Percentiles rank a stretch among this genome's conserved stretches.
These are phyloP conservation scores for Aspergillus versicolor DNA, from an alignment of 2,329 filamentous ascomycete genomes.

Conservation along the genomic window DNA sequence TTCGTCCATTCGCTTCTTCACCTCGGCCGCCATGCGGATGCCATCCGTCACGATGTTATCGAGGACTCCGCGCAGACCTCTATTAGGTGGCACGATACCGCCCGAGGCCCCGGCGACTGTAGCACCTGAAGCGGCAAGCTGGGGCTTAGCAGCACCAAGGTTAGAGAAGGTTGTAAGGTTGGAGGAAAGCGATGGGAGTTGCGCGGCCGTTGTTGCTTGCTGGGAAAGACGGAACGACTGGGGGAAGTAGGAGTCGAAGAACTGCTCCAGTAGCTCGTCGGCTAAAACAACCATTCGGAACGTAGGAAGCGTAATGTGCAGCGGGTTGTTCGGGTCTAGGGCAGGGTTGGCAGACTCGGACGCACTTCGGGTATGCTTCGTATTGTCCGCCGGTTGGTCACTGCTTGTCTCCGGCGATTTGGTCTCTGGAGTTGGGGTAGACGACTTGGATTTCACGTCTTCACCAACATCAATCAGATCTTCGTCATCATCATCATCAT, in stretches of 20 bases:
- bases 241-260: constrained; percentile 95
- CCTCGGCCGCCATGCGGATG: constrained; percentile 92
- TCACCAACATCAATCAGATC: constrained; percentile 43
- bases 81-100: constrained; percentile 62
- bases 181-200: constrained; percentile 55
- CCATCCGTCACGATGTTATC: constrained; percentile 98
- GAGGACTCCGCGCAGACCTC: constrained; percentile 84
- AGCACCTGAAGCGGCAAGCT: constrained; percentile 37
- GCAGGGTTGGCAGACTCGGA: constrained; percentile 82
- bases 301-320: constrained; percentile 93
- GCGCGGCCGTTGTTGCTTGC: constrained; percentile 48
- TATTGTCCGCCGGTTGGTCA: constrained; percentile 24
- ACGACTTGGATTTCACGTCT: constrained; percentile 27
- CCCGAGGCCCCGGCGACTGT: constrained; percentile 52
- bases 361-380: constrained; percentile 56
- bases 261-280: constrained; percentile 91
- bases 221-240: constrained; percentile 88
- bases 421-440: constrained; percentile 16
- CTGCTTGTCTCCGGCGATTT: constrained; percentile 16
- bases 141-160: constrained; percentile 53
- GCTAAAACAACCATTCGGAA: constrained; percentile 98
- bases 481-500: constrained; percentile 61
- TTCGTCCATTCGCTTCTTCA: constrained; percentile 90
- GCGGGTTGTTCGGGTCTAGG: constrained; percentile 85
- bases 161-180: constrained; percentile 85